Conservation (phyloP, 306 rosid species). For the Boehmeria nivea region DNA sequence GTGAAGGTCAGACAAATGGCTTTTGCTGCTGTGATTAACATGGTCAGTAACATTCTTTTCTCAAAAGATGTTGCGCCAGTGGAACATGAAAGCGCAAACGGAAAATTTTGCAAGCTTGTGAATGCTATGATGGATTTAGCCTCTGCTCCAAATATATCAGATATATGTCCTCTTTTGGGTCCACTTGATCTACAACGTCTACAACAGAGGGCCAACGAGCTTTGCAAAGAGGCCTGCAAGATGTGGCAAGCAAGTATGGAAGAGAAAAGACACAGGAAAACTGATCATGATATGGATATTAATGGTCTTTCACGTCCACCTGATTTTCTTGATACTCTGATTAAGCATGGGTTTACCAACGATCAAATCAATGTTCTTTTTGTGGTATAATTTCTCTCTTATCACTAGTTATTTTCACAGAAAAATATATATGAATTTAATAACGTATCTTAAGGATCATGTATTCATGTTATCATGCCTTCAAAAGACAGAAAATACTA, state of each 20-base stretch:
- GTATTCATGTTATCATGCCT: too few species aligned
- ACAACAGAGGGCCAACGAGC: not conserved
- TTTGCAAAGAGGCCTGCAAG: not conserved
- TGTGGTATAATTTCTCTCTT: too few species aligned
- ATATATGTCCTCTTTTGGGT: constrained; percentile 13
- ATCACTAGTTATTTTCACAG: too few species aligned
- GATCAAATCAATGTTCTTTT: not conserved
- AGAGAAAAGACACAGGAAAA: not conserved
- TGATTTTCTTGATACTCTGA: not conserved
- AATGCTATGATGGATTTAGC: not conserved
- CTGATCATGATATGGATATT: not conserved
- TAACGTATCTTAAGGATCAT: too few species aligned
- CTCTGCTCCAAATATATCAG: constrained; percentile 10
- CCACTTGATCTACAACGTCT: constrained; percentile 8
- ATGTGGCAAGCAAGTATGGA: too few species aligned
- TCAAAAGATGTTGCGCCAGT: constrained; percentile 13
- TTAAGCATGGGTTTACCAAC: not conserved
- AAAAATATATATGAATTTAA: too few species aligned
- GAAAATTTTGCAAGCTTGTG: not conserved
- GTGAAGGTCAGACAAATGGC: not conserved
- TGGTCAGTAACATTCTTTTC: constrained; percentile 2
- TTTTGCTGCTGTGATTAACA: constrained; percentile 4
- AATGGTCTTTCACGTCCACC: not conserved
- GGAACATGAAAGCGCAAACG: constrained; percentile 17
- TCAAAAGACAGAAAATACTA: too few species aligned